Evolutionary conservation across 345 rosid genomes (phyloP).

Genomic region (Xanthoceras sorbifolium): DNA sequence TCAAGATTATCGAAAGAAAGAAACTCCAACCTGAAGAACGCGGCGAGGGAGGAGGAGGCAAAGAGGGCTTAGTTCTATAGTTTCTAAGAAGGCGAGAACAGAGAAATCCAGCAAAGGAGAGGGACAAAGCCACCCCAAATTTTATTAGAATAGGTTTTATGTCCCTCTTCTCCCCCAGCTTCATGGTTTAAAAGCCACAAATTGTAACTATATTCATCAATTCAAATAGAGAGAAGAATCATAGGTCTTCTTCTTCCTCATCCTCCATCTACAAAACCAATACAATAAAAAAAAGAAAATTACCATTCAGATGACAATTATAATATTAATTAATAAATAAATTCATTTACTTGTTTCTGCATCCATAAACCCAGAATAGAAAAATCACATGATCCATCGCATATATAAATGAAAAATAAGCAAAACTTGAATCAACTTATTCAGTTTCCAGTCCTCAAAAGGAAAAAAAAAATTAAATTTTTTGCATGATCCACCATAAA

Average conservation of each 20-base stretch:
- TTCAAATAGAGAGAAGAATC: constrained; percentile 12
- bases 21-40: constrained; percentile 38
- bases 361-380: background rate
- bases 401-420: background rate
- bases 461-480: background rate
- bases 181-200: constrained; percentile 19
- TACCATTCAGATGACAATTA: background rate
- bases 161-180: constrained; percentile 48
- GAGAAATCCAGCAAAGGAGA: constrained; percentile 77
- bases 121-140: constrained; percentile 67
- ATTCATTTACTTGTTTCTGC: background rate
- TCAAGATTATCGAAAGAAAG: background rate
- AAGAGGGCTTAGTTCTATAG: constrained; percentile 37
- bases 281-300: constrained; percentile 11
- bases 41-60: constrained; percentile 38
- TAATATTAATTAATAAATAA: background rate
- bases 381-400: background rate
- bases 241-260: constrained; percentile 37
- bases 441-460: background rate
- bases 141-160: constrained; percentile 55
- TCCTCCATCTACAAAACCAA: constrained; percentile 46
- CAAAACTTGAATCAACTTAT: background rate
- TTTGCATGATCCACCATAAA: constrained; percentile 13
- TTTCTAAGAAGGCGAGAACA: constrained; percentile 51
- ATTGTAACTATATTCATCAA: constrained; percentile 2